A percentile compares a stretch with the other conserved stretches of the same genome.
phyloP scores from a whole-genome alignment of 192 early-diverging fungal genomes.

The Dissophora globulifera region DNA sequence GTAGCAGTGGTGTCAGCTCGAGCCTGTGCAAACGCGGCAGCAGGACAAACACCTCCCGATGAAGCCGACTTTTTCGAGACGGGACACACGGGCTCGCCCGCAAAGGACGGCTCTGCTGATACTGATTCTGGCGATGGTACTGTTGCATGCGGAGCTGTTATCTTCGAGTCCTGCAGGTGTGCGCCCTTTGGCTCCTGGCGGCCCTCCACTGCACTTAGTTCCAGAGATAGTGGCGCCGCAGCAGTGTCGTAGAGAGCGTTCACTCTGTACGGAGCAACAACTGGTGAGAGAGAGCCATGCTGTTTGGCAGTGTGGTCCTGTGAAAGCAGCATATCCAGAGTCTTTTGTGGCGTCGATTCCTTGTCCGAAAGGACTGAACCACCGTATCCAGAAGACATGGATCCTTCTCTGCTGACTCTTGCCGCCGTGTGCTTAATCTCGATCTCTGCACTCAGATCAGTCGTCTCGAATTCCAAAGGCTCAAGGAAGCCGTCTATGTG shows the following conservation, averaged over 20 bases:
- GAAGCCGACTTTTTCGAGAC: slow-evolving; percentile 45
- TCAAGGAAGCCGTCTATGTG: not conserved
- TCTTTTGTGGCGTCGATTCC: not conserved
- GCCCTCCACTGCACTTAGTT: not conserved
- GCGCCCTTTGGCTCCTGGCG: not conserved
- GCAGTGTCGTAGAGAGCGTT: slow-evolving; percentile 7
- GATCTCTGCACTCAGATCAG: not conserved
- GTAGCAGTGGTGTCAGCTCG: slow-evolving; percentile 7
- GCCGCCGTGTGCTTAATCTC: not conserved
- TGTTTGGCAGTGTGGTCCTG: not conserved
- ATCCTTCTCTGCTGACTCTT: slow-evolving; percentile 9
- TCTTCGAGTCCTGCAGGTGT: not conserved
- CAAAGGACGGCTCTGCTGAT: not conserved
- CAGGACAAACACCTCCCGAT: slow-evolving; percentile 44
- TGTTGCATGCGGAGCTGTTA: not conserved
- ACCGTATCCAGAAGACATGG: slow-evolving; percentile 31
- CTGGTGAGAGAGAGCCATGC: not conserved
- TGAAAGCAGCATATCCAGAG: not conserved
- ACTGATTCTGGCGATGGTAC: not conserved
- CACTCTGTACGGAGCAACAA: slow-evolving; percentile 21
- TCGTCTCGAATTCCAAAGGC: not conserved
- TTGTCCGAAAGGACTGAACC: slow-evolving; percentile 36
- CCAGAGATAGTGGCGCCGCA: not conserved
- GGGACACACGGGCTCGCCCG: slow-evolving; percentile 27
- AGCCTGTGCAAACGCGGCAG: slow-evolving; percentile 48